phyloP scores from a whole-genome alignment of 225 moss, liverwort and hornwort species.

The Marchantia paleacea region DNA sequence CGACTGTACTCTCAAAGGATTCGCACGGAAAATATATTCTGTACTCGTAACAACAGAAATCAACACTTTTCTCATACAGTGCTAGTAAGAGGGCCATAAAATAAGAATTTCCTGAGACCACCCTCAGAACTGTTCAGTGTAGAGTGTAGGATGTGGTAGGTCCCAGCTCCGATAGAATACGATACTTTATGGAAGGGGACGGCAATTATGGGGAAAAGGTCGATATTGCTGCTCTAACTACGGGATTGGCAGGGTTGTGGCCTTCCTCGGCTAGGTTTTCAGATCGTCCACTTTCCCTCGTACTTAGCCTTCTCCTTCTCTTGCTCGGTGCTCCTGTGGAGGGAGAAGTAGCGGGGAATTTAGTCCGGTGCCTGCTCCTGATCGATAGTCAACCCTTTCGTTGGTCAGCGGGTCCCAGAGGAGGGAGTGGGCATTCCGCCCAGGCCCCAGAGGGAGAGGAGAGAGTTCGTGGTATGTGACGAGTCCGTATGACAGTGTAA shows the following conservation, averaged over 20 bases:
- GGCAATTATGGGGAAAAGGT: background rate
- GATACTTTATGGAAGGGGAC: background rate
- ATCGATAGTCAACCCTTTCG: background rate
- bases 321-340: background rate
- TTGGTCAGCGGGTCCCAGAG: background rate
- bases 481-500: background rate
- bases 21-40: conserved; percentile 8
- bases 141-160: background rate
- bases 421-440: no score
- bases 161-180: background rate
- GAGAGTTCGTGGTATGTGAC: background rate
- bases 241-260: background rate
- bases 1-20: background rate
- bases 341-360: background rate
- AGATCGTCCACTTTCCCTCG: background rate
- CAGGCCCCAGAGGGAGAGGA: background rate
- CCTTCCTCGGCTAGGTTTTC: background rate
- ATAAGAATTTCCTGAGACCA: background rate
- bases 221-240: background rate
- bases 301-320: no score
- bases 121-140: background rate
- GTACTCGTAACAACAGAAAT: background rate
- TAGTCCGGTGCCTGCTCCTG: background rate
- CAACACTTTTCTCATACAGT: background rate
- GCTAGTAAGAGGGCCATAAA: background rate